Conservation (phyloP, 1,284 basidiomycete genomes). For the Clitocybe nebularis region DNA sequence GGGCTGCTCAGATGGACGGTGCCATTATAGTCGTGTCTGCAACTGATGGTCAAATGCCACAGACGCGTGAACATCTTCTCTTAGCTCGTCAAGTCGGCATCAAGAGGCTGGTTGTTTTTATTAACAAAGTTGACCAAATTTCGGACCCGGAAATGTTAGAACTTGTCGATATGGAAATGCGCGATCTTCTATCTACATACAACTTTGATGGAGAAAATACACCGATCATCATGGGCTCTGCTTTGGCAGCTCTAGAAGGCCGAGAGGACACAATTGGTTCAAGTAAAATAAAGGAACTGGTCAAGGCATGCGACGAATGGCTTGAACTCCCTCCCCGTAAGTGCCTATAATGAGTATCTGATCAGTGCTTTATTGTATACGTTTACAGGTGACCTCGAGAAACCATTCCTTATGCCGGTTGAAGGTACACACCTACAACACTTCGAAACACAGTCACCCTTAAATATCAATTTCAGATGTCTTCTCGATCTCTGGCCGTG, state of each 20-base stretch:
- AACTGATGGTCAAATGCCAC: conserved; percentile 99
- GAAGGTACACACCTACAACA: conserved; percentile 51
- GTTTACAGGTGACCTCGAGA: conserved; percentile 83
- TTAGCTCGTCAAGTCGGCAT: conserved; percentile 98
- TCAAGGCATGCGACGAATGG: conserved; percentile 92
- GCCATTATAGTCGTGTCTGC: conserved; percentile 98
- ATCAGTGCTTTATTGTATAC: conserved; percentile 7
- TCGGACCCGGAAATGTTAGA: conserved; percentile 98
- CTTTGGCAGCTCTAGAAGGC: conserved; percentile 91
- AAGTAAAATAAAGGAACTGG: conserved; percentile 81
- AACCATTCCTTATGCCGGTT: conserved; percentile 95
- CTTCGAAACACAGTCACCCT: too few species aligned
- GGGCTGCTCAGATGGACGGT: conserved; percentile 98
- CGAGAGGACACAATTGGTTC: conserved; percentile 77
- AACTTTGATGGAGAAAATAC: conserved; percentile 97
- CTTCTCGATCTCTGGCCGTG: conserved; percentile 97
- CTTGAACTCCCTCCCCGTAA: conserved; percentile 89
- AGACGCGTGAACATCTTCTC: conserved; percentile 97
- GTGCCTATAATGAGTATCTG: conserved; percentile 25
- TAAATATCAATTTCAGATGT: conserved; percentile 54
- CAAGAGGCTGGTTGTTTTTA: conserved; percentile 98
- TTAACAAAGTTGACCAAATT: conserved; percentile 99
- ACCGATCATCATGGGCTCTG: conserved; percentile 96
- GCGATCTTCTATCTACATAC: conserved; percentile 90
- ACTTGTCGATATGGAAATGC: conserved; percentile 99